Base-by-base conservation (phyloP, 192 early-diverging fungal genomes). In the Backusella australiensis region DNA sequence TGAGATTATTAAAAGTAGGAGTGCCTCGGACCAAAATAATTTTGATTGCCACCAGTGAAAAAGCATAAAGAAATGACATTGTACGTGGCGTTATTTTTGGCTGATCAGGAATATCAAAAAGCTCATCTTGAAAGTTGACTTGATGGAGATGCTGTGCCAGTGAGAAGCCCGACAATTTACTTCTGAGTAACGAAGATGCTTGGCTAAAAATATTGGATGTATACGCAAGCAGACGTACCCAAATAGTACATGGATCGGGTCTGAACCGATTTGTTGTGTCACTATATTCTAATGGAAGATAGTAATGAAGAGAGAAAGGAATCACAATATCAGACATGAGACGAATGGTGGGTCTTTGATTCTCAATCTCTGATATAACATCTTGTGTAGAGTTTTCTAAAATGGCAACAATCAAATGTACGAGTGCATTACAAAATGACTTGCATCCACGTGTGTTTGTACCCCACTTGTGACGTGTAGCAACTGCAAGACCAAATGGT, bases 11-110 rank as follows among this genome's bases (percentile, higher is more conserved):
- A 72, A 88, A 67, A 19, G 85, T 86, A 46, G 72, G 75, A 36
- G 81, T 77, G 6, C 84, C 87, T 8, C 89, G 83, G 11, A 90
- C 73, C 7, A 90, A 74, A 34, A 88, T 83, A 34, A 90, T 83
- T 38, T 86, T 83, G 19, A 90, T 38, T 0, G 89, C 86, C 6
- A 81, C 87, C 36, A 90, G 86, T 63, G 85, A 79, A 6, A 88
- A 73, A 12, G 84, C 29, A 36, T 85, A 83, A 23, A 78, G 68
- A 42, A 80, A 71, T 38, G 78, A 78, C 1, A 79, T 71, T 11
- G 78, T 72, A 67, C 76, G 78, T 23, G 67, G 46, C 21, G 41
- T 73, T 2, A 63, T 29, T 14, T 63, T 29, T 34, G 56, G 66
- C 15, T 21, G 70, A 66, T 77, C 69, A 59, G 49, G 69, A 23